Conservation (phyloP, 257 asterid genomes). For the Solanum pimpinellifolium region DNA sequence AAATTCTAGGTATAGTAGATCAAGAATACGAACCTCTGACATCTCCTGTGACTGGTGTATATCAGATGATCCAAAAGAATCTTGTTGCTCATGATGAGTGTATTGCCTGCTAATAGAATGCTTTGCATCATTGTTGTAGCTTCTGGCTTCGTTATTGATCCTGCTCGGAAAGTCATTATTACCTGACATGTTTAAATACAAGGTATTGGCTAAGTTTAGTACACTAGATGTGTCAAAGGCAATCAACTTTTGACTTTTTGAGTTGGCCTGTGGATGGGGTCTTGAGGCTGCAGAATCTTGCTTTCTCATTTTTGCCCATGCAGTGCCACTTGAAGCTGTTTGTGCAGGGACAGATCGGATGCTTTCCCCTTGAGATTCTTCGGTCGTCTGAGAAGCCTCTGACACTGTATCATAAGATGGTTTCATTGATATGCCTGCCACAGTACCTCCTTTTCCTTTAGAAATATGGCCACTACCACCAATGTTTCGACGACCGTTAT, state of each 20-base stretch:
- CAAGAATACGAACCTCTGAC: background rate
- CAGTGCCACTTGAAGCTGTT: conserved; percentile 28
- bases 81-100: background rate
- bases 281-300: conserved; percentile 37
- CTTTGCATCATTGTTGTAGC: background rate
- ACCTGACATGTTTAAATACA: conserved; percentile 21
- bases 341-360: conserved; percentile 46
- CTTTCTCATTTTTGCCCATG: conserved; percentile 42
- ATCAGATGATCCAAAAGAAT: background rate
- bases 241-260: conserved; percentile 22
- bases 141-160: background rate
- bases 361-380: conserved; percentile 45
- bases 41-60: background rate
- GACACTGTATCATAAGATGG: conserved; percentile 55
- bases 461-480: conserved; percentile 1
- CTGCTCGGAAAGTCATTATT: conserved; percentile 6
- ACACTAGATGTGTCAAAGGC: conserved; percentile 12
- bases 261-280: conserved; percentile 13
- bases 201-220: conserved; percentile 1
- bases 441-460: conserved; percentile 39
- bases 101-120: background rate
- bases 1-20: background rate
- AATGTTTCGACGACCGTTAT: conserved; percentile 20
- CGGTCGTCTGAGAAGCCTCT: conserved; percentile 52
- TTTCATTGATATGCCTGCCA: conserved; percentile 28